These are phyloP conservation scores for Cutaneotrichosporon spelunceum DNA, from an alignment of 1,284 basidiomycete genomes.

Conservation along the genomic window DNA sequence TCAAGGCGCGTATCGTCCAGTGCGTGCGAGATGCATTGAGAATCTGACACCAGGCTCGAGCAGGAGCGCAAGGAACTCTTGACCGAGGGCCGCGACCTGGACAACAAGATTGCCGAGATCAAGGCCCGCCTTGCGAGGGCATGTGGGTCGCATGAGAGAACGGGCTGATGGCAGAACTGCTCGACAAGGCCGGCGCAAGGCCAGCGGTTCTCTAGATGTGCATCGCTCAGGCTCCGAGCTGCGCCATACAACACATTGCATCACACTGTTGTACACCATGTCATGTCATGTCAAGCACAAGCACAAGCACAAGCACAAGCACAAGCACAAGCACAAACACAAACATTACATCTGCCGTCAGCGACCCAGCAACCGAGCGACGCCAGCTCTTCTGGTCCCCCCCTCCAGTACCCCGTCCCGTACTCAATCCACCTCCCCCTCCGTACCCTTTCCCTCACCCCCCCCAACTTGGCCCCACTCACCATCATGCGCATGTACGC, in stretches of 20 bases:
- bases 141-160: not conserved
- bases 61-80: constrained; percentile 37
- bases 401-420: too few species aligned
- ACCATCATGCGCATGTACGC: constrained; percentile 52
- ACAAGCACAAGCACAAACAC: too few species aligned
- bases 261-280: not conserved
- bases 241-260: too few species aligned
- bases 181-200: not conserved
- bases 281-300: too few species aligned
- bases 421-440: too few species aligned
- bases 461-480: not conserved
- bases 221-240: too few species aligned
- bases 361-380: too few species aligned
- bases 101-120: constrained; percentile 31
- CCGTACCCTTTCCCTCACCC: too few species aligned
- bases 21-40: constrained; percentile 17
- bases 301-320: too few species aligned
- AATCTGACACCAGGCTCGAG: constrained; percentile 27
- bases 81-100: constrained; percentile 29
- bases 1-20: constrained; percentile 36
- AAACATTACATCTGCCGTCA: not conserved
- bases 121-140: constrained; percentile 1
- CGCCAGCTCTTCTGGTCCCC: too few species aligned
- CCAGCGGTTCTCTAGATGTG: not conserved
- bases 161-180: not conserved